Conservation (phyloP, 805 yeast species). For the Pichia exigua region DNA sequence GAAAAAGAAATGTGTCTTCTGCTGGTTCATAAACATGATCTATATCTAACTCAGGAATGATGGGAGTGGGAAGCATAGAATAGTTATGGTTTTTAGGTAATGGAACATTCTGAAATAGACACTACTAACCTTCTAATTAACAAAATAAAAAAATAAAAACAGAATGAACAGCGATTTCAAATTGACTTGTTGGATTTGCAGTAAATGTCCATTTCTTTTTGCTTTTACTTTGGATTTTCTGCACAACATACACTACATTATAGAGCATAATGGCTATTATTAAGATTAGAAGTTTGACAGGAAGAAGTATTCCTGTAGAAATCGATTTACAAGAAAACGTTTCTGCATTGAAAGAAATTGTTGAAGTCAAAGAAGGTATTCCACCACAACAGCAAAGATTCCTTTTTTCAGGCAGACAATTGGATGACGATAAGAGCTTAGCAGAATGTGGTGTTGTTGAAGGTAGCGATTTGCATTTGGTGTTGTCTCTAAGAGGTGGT, state of each 20-base stretch:
- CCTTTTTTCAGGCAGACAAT: conserved; percentile 83
- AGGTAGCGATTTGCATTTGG: conserved; percentile 85
- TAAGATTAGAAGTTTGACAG: conserved; percentile 44
- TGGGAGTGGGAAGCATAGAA: conserved; percentile 76
- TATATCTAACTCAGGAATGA: conserved; percentile 44
- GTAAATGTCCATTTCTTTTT: neutral
- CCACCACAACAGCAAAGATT: conserved; percentile 95
- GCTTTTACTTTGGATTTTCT: neutral
- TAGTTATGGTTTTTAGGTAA: neutral
- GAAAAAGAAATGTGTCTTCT: conserved; percentile 80
- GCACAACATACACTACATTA: neutral
- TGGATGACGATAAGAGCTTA: conserved; percentile 77
- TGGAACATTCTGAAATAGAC: no score
- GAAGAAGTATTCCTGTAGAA: conserved; percentile 71
- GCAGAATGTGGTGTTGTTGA: conserved; percentile 68
- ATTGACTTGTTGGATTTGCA: neutral
- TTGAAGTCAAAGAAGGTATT: conserved; percentile 95
- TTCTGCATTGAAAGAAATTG: conserved; percentile 71
- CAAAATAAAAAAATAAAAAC: neutral
- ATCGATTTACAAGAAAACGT: conserved; percentile 62
- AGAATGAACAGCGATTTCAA: neutral
- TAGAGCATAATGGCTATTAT: conserved; percentile 20
- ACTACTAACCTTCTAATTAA: neutral
- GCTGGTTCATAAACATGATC: conserved; percentile 89
- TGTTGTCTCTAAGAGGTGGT: conserved; percentile 90